Base-by-base conservation (phyloP, 2,329 filamentous ascomycete species). In the Pseudogymnoascus sp. region DNA sequence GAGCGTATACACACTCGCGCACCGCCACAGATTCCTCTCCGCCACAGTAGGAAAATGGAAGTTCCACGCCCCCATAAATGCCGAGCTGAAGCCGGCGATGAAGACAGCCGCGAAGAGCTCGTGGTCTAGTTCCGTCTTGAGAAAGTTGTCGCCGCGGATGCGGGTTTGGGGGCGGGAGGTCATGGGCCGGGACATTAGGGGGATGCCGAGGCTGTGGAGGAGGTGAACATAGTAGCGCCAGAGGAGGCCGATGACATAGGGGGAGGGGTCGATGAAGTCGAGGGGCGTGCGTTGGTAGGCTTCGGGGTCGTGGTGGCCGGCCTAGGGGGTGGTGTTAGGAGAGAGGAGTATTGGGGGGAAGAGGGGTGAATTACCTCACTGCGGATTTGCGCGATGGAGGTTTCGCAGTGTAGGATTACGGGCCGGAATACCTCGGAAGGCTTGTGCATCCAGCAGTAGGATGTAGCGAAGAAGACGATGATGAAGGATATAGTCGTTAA, bases 201-300 rank as follows among this genome's bases (percentile, higher is more conserved):
- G 39, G 31, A 69, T 65, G 34, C 25, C 11, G 43, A 68, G 60
- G 1, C 16, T 23, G 57, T 65, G 61, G 11, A 69, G 65, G 37
- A 69, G 67, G 34, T 69, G 65, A 34, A 67, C 66, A 51, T 64
- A 69, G 31, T 67, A 28, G 23, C 63, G 39, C 68, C 65, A 68
- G 21, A 66, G 63, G 6, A 67, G 10, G 37, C 63, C 66, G 63
- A 66, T 68, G 8, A 21, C 51, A 45, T 62, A 68, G 62, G 67
- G 67, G 13, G 64, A 41, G 7, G 64, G 61, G 28, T 64, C 65
- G n/a, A 77, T 65, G 23, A 76, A 76, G 19, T 76, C 73, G 1
- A 77, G 60, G 0, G 74, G 76, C 0, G 75, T 76, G 8, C 67
- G 68, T 16, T 71, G 67, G 65, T 72, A 77, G 5, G 62, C 63